Evolutionary conservation across 2,329 filamentous ascomycete species (phyloP), one percentile per base, ranked within the genome.

Genomic region (Epichloe coenophiala): DNA sequence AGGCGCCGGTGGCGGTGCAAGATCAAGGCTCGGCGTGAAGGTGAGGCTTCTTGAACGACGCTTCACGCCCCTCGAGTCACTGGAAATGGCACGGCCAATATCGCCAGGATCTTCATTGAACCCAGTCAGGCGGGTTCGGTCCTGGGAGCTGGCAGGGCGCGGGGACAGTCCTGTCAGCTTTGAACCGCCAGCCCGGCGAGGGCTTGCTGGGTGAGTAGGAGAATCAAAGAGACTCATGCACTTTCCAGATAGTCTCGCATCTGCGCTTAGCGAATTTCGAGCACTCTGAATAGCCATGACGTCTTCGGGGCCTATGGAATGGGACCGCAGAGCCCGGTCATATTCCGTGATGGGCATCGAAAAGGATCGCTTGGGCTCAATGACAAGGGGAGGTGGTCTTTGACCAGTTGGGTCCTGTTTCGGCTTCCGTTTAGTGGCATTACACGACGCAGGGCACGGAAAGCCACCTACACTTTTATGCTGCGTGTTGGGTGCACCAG

Each of bases 71-170:
- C 66, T 66, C 23, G 65, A 69, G 51, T 80, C 77, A 54, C 74
- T 78, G 2, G 78, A 80, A 45, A 83, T 75, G 45, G 80, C 80
- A 17, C 75, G 73, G 15, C 79, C 80, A 52, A 83, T 82, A 51
- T 76, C 72, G n/a, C 69, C 64, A 0, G 74, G 70, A 51, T 76
- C 70, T 1, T 74, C 68, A 13, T 68, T 63, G 3, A 60, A 63
- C 21, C 61, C 59, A 9, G 66, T 58, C 47, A 65, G 57, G 23
- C 64, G 66, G 43, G 67, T 73, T 21, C 75, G 72, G 6, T 70
- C 77, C 42, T 81, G 77, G 6, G 71, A 72, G 58, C 78, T 83
- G n/a, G 76, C 77, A 19, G 80, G 80, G 38, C 80, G 71, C 0
- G 80, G 80, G 2, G 77, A 78, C 43, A 83, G 66, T 0, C 80